A percentile compares a stretch with the other conserved stretches of the same genome.
Evolutionary conservation across 768 basidiomycete genomes (phyloP).

Genomic region (Naematelia aurantialba): DNA sequence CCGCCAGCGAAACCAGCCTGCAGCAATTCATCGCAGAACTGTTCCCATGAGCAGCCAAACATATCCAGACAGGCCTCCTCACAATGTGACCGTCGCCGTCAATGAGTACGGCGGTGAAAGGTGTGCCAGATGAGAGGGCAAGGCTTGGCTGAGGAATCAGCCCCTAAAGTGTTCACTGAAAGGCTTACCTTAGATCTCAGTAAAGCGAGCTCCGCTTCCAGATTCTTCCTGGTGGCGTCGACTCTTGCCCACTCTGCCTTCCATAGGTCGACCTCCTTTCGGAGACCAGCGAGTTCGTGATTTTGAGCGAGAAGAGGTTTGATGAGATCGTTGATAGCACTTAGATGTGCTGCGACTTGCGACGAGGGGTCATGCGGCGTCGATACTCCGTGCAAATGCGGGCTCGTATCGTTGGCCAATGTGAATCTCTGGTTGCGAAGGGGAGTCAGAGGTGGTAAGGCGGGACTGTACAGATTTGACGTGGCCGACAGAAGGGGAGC

Average conservation of each 20-base stretch:
- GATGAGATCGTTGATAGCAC: slow-evolving; percentile 12
- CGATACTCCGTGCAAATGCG: no score
- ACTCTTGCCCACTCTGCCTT: slow-evolving; percentile 20
- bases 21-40: slow-evolving; percentile 36
- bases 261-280: slow-evolving; percentile 33
- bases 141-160: background rate
- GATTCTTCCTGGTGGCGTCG: slow-evolving; percentile 17
- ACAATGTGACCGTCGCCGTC: slow-evolving; percentile 43
- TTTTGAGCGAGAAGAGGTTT: slow-evolving; percentile 18
- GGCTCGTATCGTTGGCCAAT: no score
- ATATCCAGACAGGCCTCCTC: slow-evolving; percentile 3
- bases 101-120: slow-evolving; percentile 32
- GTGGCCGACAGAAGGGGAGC: background rate
- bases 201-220: slow-evolving; percentile 13
- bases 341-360: slow-evolving; percentile 20
- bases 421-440: background rate
- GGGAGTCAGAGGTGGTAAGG: background rate
- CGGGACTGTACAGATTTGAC: background rate
- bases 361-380: slow-evolving; percentile 9
- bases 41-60: background rate
- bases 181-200: slow-evolving; percentile 12
- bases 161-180: background rate
- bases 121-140: background rate
- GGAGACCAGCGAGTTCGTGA: slow-evolving; percentile 26
- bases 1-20: slow-evolving; percentile 39